Percentiles rank a stretch among this genome's conserved stretches.
Conservation (phyloP, 805 yeast species). For the Ogataea ramenticola region DNA sequence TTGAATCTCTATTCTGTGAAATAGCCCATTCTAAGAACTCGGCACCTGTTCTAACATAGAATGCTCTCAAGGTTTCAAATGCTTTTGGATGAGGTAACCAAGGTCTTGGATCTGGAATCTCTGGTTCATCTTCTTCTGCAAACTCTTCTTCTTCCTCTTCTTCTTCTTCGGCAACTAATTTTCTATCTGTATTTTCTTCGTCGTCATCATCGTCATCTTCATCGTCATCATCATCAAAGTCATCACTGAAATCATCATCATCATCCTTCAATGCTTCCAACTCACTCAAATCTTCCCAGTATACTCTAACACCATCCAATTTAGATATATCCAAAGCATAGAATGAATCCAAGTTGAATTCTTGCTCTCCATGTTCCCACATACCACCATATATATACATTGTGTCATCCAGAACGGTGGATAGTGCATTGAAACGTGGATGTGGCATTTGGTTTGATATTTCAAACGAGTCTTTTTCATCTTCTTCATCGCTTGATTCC, state of each 20-base stretch:
- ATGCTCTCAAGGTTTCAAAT: conserved; percentile 76
- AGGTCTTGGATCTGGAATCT: conserved; percentile 85
- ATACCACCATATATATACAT: conserved; percentile 81
- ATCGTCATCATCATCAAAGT: conserved; percentile 63
- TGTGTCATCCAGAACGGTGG: conserved; percentile 78
- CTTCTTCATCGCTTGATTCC: conserved; percentile 29
- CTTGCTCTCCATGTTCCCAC: conserved; percentile 85
- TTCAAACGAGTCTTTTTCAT: conserved; percentile 41
- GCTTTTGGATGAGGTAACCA: conserved; percentile 98
- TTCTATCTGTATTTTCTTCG: conserved; percentile 32
- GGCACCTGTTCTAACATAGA: conserved; percentile 82
- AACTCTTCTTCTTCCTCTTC: conserved; percentile 53
- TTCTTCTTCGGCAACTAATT: conserved; percentile 35
- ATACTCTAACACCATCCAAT: conserved; percentile 79
- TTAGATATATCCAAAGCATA: conserved; percentile 81
- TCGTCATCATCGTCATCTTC: conserved; percentile 59
- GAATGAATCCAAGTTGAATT: conserved; percentile 75
- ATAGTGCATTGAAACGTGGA: conserved; percentile 78
- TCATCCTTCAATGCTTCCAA: conserved; percentile 44
- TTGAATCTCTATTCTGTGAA: conserved; percentile 72
- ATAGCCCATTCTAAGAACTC: conserved; percentile 90
- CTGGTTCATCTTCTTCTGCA: conserved; percentile 55
- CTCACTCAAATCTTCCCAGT: conserved; percentile 81
- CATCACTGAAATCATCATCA: conserved; percentile 61
- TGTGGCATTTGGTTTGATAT: conserved; percentile 68